These are phyloP conservation scores for Rhodotorula mucilaginosa DNA, from an alignment of 1,284 basidiomycete species.

Conservation along the genomic window DNA sequence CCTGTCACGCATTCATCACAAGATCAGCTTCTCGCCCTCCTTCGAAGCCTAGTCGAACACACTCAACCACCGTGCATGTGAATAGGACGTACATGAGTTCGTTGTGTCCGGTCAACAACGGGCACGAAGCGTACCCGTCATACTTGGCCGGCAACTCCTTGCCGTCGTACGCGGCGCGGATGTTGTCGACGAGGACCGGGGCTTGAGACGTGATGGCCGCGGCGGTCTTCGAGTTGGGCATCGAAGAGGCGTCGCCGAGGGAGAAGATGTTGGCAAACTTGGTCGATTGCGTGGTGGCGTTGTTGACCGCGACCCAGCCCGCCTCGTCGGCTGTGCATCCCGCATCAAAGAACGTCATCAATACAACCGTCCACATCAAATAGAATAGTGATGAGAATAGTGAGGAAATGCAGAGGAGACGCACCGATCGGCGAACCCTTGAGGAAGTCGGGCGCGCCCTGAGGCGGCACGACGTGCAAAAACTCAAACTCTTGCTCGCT, in stretches of 20 bases:
- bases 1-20: neutral
- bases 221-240: slow-evolving; percentile 94
- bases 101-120: slow-evolving; percentile 73
- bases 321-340: slow-evolving; percentile 66
- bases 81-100: slow-evolving; percentile 60
- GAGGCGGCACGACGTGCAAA: slow-evolving; percentile 84
- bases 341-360: no score
- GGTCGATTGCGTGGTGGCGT: slow-evolving; percentile 74
- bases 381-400: no score
- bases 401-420: no score
- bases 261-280: slow-evolving; percentile 82
- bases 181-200: slow-evolving; percentile 88
- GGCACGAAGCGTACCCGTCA: slow-evolving; percentile 48
- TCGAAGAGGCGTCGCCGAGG: slow-evolving; percentile 82
- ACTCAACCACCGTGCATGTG: neutral
- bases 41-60: slow-evolving; percentile 29
- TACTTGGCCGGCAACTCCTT: slow-evolving; percentile 58
- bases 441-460: slow-evolving; percentile 81
- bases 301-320: slow-evolving; percentile 86
- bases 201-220: slow-evolving; percentile 89
- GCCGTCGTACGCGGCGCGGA: slow-evolving; percentile 68
- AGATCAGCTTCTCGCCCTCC: neutral
- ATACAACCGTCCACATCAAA: no score
- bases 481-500: slow-evolving; percentile 57
- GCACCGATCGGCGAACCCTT: slow-evolving; percentile 56